Conservation (phyloP, 129 eudicot genomes). For the Erigeron canadensis region DNA sequence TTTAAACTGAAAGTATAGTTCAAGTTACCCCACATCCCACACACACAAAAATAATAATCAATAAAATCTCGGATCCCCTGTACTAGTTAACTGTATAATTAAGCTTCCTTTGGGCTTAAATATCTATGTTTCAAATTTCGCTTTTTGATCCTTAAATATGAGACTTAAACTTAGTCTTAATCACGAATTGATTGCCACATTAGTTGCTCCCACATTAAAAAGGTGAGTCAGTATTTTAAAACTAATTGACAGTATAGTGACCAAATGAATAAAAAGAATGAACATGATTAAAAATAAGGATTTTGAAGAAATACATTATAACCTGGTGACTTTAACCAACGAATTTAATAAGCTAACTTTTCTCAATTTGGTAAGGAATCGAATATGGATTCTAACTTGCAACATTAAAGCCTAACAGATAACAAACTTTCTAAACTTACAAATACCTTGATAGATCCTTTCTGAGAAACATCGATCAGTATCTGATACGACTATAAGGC, state of each 20-base stretch:
- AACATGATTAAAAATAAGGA: no score
- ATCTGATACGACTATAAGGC: slow-evolving; percentile 73
- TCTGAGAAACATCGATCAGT: slow-evolving; percentile 58
- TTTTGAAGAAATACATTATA: no score
- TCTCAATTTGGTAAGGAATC: neutral
- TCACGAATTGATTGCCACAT: slow-evolving; percentile 68
- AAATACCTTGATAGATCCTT: slow-evolving; percentile 76
- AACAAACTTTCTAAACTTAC: neutral
- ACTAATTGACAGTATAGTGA: no score
- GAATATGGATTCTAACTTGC: neutral
- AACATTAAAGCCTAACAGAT: neutral
- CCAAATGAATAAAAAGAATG: no score
- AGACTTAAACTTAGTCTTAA: slow-evolving; percentile 50
- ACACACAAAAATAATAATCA: no score
- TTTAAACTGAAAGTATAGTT: no score
- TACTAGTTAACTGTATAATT: neutral
- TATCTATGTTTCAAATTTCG: neutral
- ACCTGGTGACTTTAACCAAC: no score
- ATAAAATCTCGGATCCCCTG: no score
- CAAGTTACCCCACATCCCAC: no score
- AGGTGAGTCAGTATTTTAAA: no score
- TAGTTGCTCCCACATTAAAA: slow-evolving; percentile 37
- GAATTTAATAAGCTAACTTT: no score
- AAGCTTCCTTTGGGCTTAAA: neutral
- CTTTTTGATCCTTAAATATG: slow-evolving; percentile 28